Conservation (phyloP, 768 basidiomycete species). For the Tulasnella sp. region DNA sequence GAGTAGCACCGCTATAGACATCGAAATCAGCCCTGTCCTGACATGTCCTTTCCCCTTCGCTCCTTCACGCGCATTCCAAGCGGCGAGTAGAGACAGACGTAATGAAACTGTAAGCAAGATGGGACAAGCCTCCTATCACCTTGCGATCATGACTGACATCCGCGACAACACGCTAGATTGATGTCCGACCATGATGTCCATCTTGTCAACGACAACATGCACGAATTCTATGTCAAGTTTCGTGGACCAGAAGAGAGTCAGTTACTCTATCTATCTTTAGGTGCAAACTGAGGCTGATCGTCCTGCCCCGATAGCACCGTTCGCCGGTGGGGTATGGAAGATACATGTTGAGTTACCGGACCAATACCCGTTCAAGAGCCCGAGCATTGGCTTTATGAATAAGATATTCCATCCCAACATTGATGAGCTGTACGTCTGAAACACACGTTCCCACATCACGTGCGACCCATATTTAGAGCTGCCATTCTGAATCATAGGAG, state of each 20-base stretch:
- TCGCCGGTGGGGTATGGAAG: slow-evolving; percentile 97
- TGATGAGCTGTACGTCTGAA: slow-evolving; percentile 84
- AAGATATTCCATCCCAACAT: slow-evolving; percentile 99
- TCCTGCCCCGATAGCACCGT: slow-evolving; percentile 54
- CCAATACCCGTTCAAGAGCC: slow-evolving; percentile 97
- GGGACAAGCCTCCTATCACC: too few relatives aligned
- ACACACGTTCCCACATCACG: too few relatives aligned
- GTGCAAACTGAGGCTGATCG: background rate
- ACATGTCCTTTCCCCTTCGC: background rate
- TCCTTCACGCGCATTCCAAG: slow-evolving; percentile 66
- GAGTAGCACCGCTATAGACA: too few relatives aligned
- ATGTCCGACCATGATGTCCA: slow-evolving; percentile 99
- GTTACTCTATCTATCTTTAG: slow-evolving; percentile 23
- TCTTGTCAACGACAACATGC: slow-evolving; percentile 96
- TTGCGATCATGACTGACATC: slow-evolving; percentile 1
- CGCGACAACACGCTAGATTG: slow-evolving; percentile 43
- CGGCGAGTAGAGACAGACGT: slow-evolving; percentile 98
- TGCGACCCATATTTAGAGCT: background rate
- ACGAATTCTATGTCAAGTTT: slow-evolving; percentile 97
- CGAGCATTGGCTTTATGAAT: slow-evolving; percentile 99
- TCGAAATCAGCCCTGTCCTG: too few relatives aligned
- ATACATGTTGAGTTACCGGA: slow-evolving; percentile 98
- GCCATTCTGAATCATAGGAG: slow-evolving; percentile 42
- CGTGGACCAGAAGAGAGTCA: slow-evolving; percentile 87
- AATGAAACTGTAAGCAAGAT: slow-evolving; percentile 81